Conservation (phyloP, 257 asterid genomes). For the Agastache rugosa region DNA sequence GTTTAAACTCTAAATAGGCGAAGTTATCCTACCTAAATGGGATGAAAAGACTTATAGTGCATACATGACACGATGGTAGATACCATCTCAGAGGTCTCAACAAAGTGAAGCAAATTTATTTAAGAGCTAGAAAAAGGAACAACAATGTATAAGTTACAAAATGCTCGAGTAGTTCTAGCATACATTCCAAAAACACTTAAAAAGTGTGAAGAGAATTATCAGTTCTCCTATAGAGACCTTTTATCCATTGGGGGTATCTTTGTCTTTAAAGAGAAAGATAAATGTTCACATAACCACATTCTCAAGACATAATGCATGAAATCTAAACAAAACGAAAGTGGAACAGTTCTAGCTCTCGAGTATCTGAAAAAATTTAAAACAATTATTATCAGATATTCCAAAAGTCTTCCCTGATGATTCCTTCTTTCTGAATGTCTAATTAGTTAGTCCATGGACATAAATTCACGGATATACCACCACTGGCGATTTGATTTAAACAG, state of each 20-base stretch:
- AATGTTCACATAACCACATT: background rate
- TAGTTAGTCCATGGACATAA: background rate
- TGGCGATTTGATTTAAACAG: background rate
- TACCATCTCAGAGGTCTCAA: background rate
- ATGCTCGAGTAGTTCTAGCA: background rate
- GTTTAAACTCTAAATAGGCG: background rate
- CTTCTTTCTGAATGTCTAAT: background rate
- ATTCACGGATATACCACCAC: background rate
- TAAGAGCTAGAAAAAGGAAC: background rate
- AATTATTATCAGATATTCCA: background rate
- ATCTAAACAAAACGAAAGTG: background rate
- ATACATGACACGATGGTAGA: background rate
- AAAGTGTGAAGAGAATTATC: background rate
- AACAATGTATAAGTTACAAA: background rate
- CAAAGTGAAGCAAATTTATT: background rate
- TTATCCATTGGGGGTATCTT: background rate
- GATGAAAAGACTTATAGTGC: background rate
- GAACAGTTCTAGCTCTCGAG: background rate
- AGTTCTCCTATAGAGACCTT: background rate
- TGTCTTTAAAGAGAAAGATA: background rate
- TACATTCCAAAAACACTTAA: background rate
- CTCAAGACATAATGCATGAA: background rate
- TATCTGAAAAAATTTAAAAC: background rate
- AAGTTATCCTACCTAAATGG: background rate
- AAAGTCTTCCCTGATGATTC: background rate